Percentiles rank a stretch among this genome's conserved stretches.
Conservation (phyloP, 352 stramenopile genomes). For the Phytophthora fragariaefolia region DNA sequence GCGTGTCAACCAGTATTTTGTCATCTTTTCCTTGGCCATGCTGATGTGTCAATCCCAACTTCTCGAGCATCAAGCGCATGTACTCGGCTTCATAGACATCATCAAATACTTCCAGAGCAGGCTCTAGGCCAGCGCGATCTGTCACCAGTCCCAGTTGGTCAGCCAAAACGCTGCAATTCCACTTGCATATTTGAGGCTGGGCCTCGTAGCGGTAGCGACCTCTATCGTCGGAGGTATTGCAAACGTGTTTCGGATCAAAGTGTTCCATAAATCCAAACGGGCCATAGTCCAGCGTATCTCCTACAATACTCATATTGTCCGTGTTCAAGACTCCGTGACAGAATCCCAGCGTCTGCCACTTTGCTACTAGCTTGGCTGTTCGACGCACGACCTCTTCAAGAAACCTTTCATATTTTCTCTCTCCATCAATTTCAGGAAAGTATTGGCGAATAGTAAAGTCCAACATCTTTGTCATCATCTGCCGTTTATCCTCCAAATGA, state of each 20-base stretch:
- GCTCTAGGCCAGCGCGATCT: conserved; percentile 34
- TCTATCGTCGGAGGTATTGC: conserved; percentile 83
- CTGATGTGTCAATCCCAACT: conserved; percentile 65
- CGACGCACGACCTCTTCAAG: conserved; percentile 71
- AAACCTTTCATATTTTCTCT: conserved; percentile 50
- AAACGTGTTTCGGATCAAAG: conserved; percentile 84
- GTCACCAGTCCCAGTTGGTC: conserved; percentile 66
- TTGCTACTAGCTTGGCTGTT: conserved; percentile 84
- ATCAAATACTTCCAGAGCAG: conserved; percentile 48
- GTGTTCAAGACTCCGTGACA: conserved; percentile 94
- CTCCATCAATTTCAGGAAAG: conserved; percentile 53
- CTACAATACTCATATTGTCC: conserved; percentile 93
- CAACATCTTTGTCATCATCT: conserved; percentile 79
- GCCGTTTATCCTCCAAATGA: conserved; percentile 62
- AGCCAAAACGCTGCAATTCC: conserved; percentile 78
- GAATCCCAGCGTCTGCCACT: conserved; percentile 89
- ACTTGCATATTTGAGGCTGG: conserved; percentile 88
- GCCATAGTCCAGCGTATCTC: conserved; percentile 94
- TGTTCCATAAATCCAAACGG: conserved; percentile 94
- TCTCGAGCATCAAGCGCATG: conserved; percentile 61
- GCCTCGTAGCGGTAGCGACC: conserved; percentile 86
- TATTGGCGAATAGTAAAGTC: conserved; percentile 82
- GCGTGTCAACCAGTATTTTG: conserved; percentile 50
- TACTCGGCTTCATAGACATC: conserved; percentile 64
- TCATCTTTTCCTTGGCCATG: conserved; percentile 43